These are phyloP conservation scores for Helichrysum umbraculigerum DNA, from an alignment of 129 eudicot genomes.

Conservation along the genomic window DNA sequence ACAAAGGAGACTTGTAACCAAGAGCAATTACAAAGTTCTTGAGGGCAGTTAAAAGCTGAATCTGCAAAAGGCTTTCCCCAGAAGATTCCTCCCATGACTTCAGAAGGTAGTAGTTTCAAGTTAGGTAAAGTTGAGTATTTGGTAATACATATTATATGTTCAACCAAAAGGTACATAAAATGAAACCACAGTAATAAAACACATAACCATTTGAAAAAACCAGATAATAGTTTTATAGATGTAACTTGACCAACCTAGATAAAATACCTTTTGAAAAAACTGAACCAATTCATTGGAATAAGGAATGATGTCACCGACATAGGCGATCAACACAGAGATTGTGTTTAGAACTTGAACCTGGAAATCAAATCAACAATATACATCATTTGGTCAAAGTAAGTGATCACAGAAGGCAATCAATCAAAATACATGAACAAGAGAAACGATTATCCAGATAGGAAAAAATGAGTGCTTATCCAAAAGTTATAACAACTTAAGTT, in stretches of 20 bases:
- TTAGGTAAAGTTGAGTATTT: constrained; percentile 16
- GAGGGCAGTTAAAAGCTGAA: constrained; percentile 87
- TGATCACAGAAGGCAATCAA: background rate
- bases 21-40: constrained; percentile 90
- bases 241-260: background rate
- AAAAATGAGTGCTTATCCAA: background rate
- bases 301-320: constrained; percentile 67
- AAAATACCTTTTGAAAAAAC: constrained; percentile 50
- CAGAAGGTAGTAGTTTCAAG: constrained; percentile 18
- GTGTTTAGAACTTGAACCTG: constrained; percentile 97
- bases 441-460: background rate
- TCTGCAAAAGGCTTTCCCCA: constrained; percentile 92
- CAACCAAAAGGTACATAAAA: background rate
- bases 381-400: background rate
- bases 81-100: constrained; percentile 98
- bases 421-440: background rate
- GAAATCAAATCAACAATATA: constrained; percentile 7
- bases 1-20: constrained; percentile 80
- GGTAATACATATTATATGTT: background rate
- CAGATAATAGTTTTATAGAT: constrained; percentile 9
- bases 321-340: constrained; percentile 70
- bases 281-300: constrained; percentile 74
- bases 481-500: background rate
- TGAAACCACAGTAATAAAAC: background rate
- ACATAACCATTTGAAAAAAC: background rate